Evolutionary conservation across 2,329 filamentous ascomycete genomes (phyloP).

Genomic region (Ilyonectria mors-panacis): DNA sequence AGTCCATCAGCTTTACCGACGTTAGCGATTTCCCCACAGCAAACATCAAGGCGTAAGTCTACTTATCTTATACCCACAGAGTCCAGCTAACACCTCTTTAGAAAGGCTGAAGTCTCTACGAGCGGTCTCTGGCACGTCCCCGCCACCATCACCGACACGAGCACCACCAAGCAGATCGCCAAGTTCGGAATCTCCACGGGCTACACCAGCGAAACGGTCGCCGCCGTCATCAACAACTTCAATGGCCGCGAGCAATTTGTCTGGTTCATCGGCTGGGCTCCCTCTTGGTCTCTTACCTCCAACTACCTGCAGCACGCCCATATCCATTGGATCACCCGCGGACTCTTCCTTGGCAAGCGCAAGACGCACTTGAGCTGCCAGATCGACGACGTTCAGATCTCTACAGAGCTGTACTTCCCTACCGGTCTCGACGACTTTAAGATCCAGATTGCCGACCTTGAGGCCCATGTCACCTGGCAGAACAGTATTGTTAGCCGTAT

Average conservation of each 20-base stretch:
- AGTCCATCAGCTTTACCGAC: conserved; percentile 34
- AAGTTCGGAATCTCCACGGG: conserved; percentile 34
- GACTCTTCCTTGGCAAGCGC: conserved; percentile 37
- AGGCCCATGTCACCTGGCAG: conserved; percentile 35
- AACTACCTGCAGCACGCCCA: conserved; percentile 36
- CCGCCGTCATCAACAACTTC: conserved; percentile 36
- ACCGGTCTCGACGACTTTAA: conserved; percentile 32
- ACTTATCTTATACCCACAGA: neutral
- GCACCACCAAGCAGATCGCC: conserved; percentile 30
- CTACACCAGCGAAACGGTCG: conserved; percentile 31
- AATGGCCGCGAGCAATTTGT: conserved; percentile 37
- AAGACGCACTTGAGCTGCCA: conserved; percentile 35
- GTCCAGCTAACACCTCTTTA: neutral
- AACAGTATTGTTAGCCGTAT: conserved; percentile 30
- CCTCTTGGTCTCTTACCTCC: conserved; percentile 35
- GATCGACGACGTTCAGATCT: conserved; percentile 34
- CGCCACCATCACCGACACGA: conserved; percentile 31
- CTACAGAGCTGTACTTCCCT: conserved; percentile 29
- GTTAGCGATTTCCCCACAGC: conserved; percentile 34
- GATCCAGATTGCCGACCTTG: conserved; percentile 31
- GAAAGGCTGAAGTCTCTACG: conserved; percentile 27
- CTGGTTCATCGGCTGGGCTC: conserved; percentile 39
- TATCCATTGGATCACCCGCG: conserved; percentile 37
- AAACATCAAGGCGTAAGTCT: conserved; percentile 25
- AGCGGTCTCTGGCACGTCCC: conserved; percentile 35